phyloP scores from a whole-genome alignment of 371 early-diverging fungal species.

The Mortierella sp. region DNA sequence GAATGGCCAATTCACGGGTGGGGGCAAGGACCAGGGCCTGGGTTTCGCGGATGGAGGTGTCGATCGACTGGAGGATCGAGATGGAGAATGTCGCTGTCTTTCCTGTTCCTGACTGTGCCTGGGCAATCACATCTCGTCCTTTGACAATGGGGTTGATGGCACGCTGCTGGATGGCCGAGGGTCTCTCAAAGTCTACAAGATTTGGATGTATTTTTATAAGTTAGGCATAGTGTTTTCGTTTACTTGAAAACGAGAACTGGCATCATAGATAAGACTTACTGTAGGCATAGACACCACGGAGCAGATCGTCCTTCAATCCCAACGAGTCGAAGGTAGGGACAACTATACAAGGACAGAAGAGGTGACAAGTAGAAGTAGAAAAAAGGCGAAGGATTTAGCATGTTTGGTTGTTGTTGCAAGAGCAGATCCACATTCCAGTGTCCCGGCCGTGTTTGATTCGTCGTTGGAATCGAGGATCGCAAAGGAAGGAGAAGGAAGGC shows the following conservation, averaged over 20 bases:
- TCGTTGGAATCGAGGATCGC: neutral
- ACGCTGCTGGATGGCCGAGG: conserved; percentile 98
- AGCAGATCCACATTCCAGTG: neutral
- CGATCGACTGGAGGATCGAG: conserved; percentile 95
- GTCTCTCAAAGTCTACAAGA: conserved; percentile 81
- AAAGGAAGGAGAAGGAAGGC: neutral
- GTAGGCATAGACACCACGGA: conserved; percentile 98
- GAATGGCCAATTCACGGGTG: conserved; percentile 99
- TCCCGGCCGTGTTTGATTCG: neutral
- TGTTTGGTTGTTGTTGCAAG: neutral
- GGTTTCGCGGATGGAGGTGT: conserved; percentile 84
- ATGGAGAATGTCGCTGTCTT: conserved; percentile 99
- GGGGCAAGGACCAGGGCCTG: conserved; percentile 99
- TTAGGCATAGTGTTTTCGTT: neutral
- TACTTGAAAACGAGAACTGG: neutral
- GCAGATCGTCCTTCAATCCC: conserved; percentile 93
- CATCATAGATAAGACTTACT: conserved; percentile 55
- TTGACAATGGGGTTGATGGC: conserved; percentile 96
- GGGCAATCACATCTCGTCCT: conserved; percentile 98
- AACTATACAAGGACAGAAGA: conserved; percentile 58
- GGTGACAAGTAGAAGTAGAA: conserved; percentile 5
- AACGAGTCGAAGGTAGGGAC: conserved; percentile 95
- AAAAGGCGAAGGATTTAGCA: neutral
- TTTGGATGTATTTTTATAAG: neutral
- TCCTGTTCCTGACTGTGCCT: conserved; percentile 99